phyloP scores from a whole-genome alignment of 2,329 filamentous ascomycete genomes.

The Clonostachys rosea region DNA sequence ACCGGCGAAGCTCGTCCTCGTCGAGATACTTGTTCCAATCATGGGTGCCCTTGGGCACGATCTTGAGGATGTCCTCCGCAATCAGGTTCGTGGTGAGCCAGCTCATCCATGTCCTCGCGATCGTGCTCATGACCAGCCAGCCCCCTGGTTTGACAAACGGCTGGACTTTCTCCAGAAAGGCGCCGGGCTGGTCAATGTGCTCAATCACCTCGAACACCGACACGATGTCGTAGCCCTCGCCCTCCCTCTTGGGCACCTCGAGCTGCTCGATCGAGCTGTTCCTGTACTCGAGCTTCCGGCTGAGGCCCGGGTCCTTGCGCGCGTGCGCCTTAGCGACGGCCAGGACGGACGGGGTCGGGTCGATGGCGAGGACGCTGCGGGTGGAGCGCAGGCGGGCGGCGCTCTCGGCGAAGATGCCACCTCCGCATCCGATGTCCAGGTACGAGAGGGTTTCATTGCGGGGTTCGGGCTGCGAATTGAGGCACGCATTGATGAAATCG shows the following conservation, averaged over 20 bases:
- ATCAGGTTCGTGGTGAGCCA: slow-evolving; percentile 91
- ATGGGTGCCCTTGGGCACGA: slow-evolving; percentile 90
- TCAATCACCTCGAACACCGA: slow-evolving; percentile 93
- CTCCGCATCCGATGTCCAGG: slow-evolving; percentile 92
- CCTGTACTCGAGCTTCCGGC: slow-evolving; percentile 62
- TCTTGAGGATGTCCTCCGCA: slow-evolving; percentile 80
- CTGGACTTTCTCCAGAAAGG: slow-evolving; percentile 68
- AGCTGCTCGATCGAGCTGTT: slow-evolving; percentile 76
- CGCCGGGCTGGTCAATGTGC: slow-evolving; percentile 73
- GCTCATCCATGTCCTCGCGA: slow-evolving; percentile 81
- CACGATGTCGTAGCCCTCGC: slow-evolving; percentile 68
- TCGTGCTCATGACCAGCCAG: slow-evolving; percentile 90
- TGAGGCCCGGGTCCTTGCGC: slow-evolving; percentile 65
- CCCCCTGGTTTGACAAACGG: slow-evolving; percentile 83
- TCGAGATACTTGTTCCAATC: slow-evolving; percentile 97
- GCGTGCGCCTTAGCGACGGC: slow-evolving; percentile 73
- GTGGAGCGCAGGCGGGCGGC: slow-evolving; percentile 66
- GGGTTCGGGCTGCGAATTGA: slow-evolving; percentile 42
- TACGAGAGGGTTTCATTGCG: slow-evolving; percentile 48
- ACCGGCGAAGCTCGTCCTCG: slow-evolving; percentile 64
- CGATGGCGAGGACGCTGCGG: slow-evolving; percentile 66
- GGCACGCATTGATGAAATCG: slow-evolving; percentile 79
- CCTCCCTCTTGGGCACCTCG: slow-evolving; percentile 24
- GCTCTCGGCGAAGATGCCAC: slow-evolving; percentile 91
- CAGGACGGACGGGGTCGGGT: slow-evolving; percentile 71